Conservation (phyloP, 768 basidiomycete genomes). For the Boletus rubroflammeus region DNA sequence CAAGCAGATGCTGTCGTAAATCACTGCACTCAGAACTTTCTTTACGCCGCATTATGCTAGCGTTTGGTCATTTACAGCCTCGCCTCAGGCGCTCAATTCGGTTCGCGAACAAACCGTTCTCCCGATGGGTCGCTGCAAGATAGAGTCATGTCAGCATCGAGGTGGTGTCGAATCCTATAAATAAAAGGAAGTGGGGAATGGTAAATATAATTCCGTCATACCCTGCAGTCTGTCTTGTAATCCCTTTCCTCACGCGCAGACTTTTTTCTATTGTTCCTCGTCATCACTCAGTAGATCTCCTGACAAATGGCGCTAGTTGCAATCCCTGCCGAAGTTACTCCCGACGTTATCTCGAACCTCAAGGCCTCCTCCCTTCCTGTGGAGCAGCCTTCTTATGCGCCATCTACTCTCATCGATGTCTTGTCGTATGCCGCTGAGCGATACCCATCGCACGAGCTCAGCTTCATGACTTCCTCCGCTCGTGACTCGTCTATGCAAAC, state of each 20-base stretch:
- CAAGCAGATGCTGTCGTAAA: not conserved
- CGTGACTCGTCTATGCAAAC: slow-evolving; percentile 23
- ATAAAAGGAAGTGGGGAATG: slow-evolving; percentile 1
- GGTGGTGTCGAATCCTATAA: slow-evolving; percentile 4
- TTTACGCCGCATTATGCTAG: slow-evolving; percentile 8
- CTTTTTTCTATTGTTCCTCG: not conserved
- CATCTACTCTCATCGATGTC: slow-evolving; percentile 24
- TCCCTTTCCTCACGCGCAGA: not conserved
- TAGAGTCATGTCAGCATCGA: not conserved
- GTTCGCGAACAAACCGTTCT: not conserved
- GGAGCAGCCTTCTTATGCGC: slow-evolving; percentile 3
- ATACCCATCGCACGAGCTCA: slow-evolving; percentile 22
- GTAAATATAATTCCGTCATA: not conserved
- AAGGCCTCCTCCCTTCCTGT: slow-evolving; percentile 1
- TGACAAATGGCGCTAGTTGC: slow-evolving; percentile 8
- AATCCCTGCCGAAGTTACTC: not conserved
- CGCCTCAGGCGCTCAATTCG: not conserved
- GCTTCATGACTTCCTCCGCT: slow-evolving; percentile 25
- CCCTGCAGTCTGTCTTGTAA: not conserved
- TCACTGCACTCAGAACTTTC: not conserved
- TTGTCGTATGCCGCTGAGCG: slow-evolving; percentile 15
- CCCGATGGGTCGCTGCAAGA: not conserved
- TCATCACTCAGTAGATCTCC: not conserved
- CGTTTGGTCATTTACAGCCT: slow-evolving; percentile 10
- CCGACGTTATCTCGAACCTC: slow-evolving; percentile 2